These are phyloP conservation scores for Trichoderma aggressivum DNA, from an alignment of 2,329 filamentous ascomycete species.

Conservation along the genomic window DNA sequence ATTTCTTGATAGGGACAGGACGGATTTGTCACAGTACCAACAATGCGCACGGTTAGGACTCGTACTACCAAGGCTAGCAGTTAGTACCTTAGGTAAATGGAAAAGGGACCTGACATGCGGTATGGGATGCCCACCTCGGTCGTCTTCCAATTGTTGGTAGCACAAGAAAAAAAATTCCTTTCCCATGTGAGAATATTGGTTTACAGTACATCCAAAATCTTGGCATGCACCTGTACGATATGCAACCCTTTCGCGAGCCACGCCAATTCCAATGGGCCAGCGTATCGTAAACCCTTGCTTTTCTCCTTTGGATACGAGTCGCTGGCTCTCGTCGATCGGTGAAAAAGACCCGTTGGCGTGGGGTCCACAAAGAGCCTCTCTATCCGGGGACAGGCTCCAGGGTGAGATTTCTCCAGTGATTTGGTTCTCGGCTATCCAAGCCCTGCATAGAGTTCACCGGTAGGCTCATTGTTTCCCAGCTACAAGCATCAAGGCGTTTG, in stretches of 20 bases:
- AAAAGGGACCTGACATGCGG: neutral
- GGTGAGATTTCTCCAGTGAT: constrained; percentile 11
- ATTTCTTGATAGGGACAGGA: neutral
- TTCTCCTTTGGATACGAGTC: neutral
- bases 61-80: neutral
- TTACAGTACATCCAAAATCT: neutral
- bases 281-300: neutral
- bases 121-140: neutral
- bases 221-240: neutral
- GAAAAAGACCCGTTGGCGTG: neutral
- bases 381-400: neutral
- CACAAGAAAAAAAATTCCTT: neutral
- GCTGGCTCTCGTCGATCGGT: constrained; percentile 1
- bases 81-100: neutral
- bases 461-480: neutral
- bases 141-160: neutral
- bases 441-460: constrained; percentile 1
- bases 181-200: neutral
- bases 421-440: constrained; percentile 9
- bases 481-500: constrained; percentile 4
- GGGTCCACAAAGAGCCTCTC: constrained; percentile 4
- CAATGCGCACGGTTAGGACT: neutral
- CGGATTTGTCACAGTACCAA: neutral
- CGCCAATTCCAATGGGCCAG: neutral
- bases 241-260: neutral